phyloP scores from a whole-genome alignment of 140 eudicot genomes.

The Stevia rebaudiana region DNA sequence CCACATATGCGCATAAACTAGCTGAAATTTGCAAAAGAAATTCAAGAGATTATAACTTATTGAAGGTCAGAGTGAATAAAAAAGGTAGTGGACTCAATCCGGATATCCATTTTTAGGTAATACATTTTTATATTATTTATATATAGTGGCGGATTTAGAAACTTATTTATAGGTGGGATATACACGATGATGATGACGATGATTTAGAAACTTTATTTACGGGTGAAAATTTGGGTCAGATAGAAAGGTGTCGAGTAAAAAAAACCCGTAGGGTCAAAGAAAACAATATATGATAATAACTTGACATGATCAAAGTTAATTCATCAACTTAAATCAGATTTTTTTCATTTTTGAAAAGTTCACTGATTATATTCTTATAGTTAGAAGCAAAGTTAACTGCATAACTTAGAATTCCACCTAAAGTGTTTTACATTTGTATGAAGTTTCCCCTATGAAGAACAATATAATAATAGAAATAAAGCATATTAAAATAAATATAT shows the following conservation, averaged over 20 bases:
- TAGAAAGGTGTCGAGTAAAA: too few relatives aligned
- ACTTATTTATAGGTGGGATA: too few relatives aligned
- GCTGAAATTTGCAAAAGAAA: not conserved
- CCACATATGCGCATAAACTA: not conserved
- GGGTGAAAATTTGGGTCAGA: too few relatives aligned
- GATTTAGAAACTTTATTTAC: not conserved
- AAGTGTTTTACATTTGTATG: not conserved
- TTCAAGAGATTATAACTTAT: not conserved
- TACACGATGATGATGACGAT: too few relatives aligned
- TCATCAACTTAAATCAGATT: not conserved
- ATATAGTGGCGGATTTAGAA: not conserved
- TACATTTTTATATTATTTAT: not conserved
- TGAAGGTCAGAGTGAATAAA: not conserved
- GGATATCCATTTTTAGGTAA: not conserved
- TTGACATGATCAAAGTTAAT: not conserved
- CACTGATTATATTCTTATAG: not conserved
- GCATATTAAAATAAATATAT: not conserved
- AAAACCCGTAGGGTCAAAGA: too few relatives aligned
- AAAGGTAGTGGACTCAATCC: not conserved
- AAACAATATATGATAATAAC: not conserved
- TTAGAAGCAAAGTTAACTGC: not conserved
- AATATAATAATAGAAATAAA: not conserved
- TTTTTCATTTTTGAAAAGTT: not conserved
- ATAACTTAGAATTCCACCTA: not conserved
- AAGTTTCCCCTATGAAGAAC: not conserved